Conservation (phyloP, 176 grass and related monocot species). For the Poa pratensis region DNA sequence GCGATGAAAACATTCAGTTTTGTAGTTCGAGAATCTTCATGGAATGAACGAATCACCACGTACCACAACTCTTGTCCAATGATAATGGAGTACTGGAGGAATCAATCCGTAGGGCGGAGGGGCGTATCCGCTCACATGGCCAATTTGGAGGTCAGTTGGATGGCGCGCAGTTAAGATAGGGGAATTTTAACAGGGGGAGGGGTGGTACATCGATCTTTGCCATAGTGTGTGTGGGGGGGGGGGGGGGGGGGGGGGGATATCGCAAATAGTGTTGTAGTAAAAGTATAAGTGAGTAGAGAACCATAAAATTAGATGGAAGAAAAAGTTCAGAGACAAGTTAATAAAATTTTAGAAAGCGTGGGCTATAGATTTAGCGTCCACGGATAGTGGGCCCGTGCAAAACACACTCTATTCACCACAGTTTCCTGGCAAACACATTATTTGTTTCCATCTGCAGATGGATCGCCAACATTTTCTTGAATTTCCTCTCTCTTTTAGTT, state of each 20-base stretch:
- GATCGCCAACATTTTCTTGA: not conserved
- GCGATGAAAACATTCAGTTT: too few species aligned
- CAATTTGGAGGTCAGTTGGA: not conserved
- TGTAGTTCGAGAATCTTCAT: too few species aligned
- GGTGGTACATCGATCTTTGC: not conserved
- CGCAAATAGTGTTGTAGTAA: not conserved
- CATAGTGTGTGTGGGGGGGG: too few species aligned
- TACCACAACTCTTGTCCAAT: not conserved
- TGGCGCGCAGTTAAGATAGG: not conserved
- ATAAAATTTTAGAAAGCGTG: conserved; percentile 21
- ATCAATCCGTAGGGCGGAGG: too few species aligned
- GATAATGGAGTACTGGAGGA: too few species aligned
- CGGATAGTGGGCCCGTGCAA: not conserved
- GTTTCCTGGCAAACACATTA: not conserved
- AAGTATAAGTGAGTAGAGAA: not conserved
- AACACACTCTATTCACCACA: not conserved
- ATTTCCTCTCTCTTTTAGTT: not conserved
- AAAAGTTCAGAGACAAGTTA: not conserved
- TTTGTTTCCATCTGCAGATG: not conserved
- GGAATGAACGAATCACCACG: too few species aligned
- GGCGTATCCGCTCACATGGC: not conserved
- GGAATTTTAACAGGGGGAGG: not conserved
- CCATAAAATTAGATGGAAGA: too few species aligned
- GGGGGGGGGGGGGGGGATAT: not conserved
- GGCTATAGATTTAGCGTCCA: not conserved